Evolutionary conservation across 2,329 filamentous ascomycete genomes (phyloP).

Genomic region (Mollisia scopiformis): DNA sequence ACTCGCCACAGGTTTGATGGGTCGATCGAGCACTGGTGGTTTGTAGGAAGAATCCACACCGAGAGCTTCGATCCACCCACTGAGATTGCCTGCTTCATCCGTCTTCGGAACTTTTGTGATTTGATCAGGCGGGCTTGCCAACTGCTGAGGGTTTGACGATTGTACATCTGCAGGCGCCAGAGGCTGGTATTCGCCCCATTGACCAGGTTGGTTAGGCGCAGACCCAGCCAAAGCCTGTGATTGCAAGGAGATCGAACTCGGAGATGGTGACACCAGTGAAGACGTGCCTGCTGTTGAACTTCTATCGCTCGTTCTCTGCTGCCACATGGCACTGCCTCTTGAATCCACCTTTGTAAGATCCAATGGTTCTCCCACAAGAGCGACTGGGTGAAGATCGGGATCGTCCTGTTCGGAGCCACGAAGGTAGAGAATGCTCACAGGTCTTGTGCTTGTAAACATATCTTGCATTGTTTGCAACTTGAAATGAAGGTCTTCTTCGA

Average conservation of each 20-base stretch:
- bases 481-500: conserved; percentile 77
- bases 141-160: conserved; percentile 43
- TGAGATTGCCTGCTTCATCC: conserved; percentile 66
- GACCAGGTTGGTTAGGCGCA: conserved; percentile 39
- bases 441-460: conserved; percentile 85
- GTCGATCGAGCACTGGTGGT: conserved; percentile 69
- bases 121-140: conserved; percentile 51
- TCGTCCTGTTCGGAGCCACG: conserved; percentile 79
- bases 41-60: conserved; percentile 88
- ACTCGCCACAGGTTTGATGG: conserved; percentile 78
- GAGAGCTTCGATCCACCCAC: conserved; percentile 86
- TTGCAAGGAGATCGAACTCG: conserved; percentile 65
- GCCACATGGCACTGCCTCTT: conserved; percentile 34
- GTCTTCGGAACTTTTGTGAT: conserved; percentile 58
- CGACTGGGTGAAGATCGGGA: conserved; percentile 77
- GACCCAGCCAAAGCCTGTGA: conserved; percentile 51
- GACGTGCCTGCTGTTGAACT: conserved; percentile 62
- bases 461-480: conserved; percentile 81
- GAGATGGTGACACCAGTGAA: conserved; percentile 66
- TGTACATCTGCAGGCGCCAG: conserved; percentile 52
- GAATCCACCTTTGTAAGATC: conserved; percentile 58
- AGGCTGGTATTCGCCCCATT: conserved; percentile 63
- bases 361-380: conserved; percentile 67
- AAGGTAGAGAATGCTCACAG: conserved; percentile 77
- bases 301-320: conserved; percentile 53